Evolutionary conservation across 2,329 filamentous ascomycete genomes (phyloP), one percentile per base, ranked within the genome.

Genomic region (Blastomyces gilchristii): DNA sequence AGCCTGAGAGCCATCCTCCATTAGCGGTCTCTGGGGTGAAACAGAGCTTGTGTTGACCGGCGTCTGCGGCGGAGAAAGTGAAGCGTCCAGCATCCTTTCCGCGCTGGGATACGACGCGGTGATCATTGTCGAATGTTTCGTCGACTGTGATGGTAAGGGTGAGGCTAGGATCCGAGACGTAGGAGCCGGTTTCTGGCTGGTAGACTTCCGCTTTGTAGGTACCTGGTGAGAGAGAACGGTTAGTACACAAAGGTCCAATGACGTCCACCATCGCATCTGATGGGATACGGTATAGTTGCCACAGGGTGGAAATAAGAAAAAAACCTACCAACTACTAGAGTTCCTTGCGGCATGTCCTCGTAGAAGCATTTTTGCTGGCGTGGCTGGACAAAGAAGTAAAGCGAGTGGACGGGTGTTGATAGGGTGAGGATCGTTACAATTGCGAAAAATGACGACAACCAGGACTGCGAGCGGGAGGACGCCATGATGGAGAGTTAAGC

Each of bases 331-430:
- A 97, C 92, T 63, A 99, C 93, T 64, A 99, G 81, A 16, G 94
- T 97, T 77, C 96, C 93, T 82, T 97, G 97, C 68, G 94, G 92
- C 64, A 99, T 84, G 78, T 97, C 93, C 80, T 99, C 94, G 79
- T 89, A 96, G 85, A 99, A 99, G 80, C 94, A 99, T 80, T 95
- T 97, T 69, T 90, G 88, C 68, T 85, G 80, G 59, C 84, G 83
- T 71, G 89, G 90, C 75, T 97, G 91, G 76, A 97, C 87, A 81
- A 89, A 97, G 83, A 99, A 96, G 85, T 96, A 93, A 64, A 99
- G 84, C 63, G 92, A 91, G 74, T 91, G 88, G 66, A 88, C 85
- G 65, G 86, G 85, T 45, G 82, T 73, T 57, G 83, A 74, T 65
- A 82, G 73, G 69, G 78, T 77, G 76, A 92, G 80, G 65, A 87